These are phyloP conservation scores for Hypoxylon sp. DNA, from an alignment of 2,329 filamentous ascomycete genomes.

Conservation along the genomic window DNA sequence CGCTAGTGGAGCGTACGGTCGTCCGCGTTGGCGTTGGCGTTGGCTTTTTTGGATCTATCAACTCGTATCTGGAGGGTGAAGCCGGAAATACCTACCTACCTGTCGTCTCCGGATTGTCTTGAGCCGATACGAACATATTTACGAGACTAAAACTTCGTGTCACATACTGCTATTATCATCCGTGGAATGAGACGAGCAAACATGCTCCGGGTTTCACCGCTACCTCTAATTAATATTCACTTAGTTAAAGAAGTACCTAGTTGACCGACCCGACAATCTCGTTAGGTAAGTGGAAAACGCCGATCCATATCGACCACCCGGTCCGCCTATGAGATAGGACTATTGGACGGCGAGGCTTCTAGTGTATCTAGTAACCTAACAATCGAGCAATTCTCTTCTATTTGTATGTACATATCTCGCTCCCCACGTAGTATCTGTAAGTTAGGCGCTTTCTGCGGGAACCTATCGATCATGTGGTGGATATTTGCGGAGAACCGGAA, in stretches of 20 bases:
- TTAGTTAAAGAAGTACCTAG: conserved; percentile 7
- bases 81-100: conserved; percentile 7
- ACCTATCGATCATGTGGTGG: conserved; percentile 44
- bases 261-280: conserved; percentile 29
- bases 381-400: conserved; percentile 15
- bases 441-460: conserved; percentile 41
- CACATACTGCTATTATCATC: conserved; percentile 33
- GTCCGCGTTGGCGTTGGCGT: conserved; percentile 21
- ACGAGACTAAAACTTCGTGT: conserved; percentile 32
- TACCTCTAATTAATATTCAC: conserved; percentile 1
- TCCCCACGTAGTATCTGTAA: conserved; percentile 31
- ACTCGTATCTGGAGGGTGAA: conserved; percentile 27
- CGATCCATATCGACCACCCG: conserved; percentile 35
- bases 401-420: conserved; percentile 16
- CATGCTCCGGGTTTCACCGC: conserved; percentile 17
- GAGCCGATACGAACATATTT: conserved; percentile 20
- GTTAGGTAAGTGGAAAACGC: conserved; percentile 24
- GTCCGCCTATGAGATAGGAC: conserved; percentile 16
- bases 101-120: conserved; percentile 9
- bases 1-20: conserved; percentile 34
- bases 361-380: conserved; percentile 7
- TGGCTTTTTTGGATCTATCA: conserved; percentile 25
- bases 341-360: conserved; percentile 22
- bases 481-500: conserved; percentile 42
- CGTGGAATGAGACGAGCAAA: conserved; percentile 20